Evolutionary conservation across 2,329 filamentous ascomycete genomes (phyloP).

Genomic region (Trichothecium sympodiale): DNA sequence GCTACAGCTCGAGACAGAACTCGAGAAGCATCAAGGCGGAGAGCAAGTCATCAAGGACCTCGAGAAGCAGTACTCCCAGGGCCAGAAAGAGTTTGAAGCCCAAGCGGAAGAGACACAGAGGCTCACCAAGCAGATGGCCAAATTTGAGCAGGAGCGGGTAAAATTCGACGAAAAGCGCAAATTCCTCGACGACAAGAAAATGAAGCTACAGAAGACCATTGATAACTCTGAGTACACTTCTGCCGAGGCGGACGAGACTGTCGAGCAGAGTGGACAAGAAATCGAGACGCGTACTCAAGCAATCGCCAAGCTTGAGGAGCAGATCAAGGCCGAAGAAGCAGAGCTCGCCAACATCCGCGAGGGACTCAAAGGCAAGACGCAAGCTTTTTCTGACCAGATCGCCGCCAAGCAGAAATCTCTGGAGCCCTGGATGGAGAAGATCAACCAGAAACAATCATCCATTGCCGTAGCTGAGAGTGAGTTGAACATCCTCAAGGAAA

Average conservation of each 20-base stretch:
- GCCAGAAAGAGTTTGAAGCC: slow-evolving; percentile 70
- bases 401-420: slow-evolving; percentile 84
- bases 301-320: slow-evolving; percentile 63
- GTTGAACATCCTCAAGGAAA: slow-evolving; percentile 80
- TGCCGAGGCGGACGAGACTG: slow-evolving; percentile 64
- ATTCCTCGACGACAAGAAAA: slow-evolving; percentile 80
- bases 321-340: slow-evolving; percentile 67
- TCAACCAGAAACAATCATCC: slow-evolving; percentile 89
- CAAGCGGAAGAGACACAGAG: slow-evolving; percentile 74
- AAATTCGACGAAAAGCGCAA: slow-evolving; percentile 98
- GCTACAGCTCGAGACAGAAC: slow-evolving; percentile 70
- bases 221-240: slow-evolving; percentile 63
- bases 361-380: slow-evolving; percentile 86
- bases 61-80: slow-evolving; percentile 72
- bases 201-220: slow-evolving; percentile 87
- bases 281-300: slow-evolving; percentile 68
- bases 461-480: slow-evolving; percentile 94
- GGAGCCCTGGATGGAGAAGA: slow-evolving; percentile 93
- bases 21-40: slow-evolving; percentile 83
- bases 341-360: slow-evolving; percentile 78
- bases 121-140: slow-evolving; percentile 76
- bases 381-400: slow-evolving; percentile 87
- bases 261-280: slow-evolving; percentile 67
- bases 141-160: slow-evolving; percentile 91
- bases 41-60: slow-evolving; percentile 85